Evolutionary conservation across 164 flowering plant genomes (phyloP).

Genomic region (Kalanchoe fedtschenkoi): DNA sequence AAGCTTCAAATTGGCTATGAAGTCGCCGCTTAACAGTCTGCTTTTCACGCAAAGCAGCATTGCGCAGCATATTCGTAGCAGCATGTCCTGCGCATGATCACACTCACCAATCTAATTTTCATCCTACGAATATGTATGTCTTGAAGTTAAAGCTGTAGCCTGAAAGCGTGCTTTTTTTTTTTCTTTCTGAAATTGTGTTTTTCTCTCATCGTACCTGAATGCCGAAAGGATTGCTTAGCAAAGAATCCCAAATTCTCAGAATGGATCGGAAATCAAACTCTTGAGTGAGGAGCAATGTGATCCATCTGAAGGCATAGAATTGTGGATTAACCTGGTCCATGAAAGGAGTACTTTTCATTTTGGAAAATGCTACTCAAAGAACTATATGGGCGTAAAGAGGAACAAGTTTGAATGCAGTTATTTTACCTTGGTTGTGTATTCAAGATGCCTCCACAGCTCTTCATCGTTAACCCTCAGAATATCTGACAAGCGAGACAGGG

Average conservation of each 20-base stretch:
- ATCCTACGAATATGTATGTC: too few species aligned
- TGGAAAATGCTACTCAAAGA: neutral
- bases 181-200: too few species aligned
- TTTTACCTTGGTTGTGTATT: constrained; percentile 38
- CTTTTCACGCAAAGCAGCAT: constrained; percentile 52
- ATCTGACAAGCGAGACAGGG: too few species aligned
- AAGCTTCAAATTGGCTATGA: constrained; percentile 49
- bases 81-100: constrained; percentile 42
- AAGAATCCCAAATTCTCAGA: constrained; percentile 69
- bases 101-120: neutral
- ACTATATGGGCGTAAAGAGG: neutral
- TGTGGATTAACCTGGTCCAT: constrained; percentile 53
- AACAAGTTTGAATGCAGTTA: neutral
- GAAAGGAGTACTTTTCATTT: neutral
- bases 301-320: constrained; percentile 76
- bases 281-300: constrained; percentile 61
- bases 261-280: constrained; percentile 45
- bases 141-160: too few species aligned
- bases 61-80: constrained; percentile 57
- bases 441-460: constrained; percentile 65
- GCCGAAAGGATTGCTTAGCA: constrained; percentile 48
- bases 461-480: constrained; percentile 49
- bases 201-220: constrained; percentile 37
- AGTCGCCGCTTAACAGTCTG: constrained; percentile 45
- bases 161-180: too few species aligned